A percentile compares a stretch with the other conserved stretches of the same genome.
Conservation (phyloP, 257 asterid species). For the Prunella vulgaris region DNA sequence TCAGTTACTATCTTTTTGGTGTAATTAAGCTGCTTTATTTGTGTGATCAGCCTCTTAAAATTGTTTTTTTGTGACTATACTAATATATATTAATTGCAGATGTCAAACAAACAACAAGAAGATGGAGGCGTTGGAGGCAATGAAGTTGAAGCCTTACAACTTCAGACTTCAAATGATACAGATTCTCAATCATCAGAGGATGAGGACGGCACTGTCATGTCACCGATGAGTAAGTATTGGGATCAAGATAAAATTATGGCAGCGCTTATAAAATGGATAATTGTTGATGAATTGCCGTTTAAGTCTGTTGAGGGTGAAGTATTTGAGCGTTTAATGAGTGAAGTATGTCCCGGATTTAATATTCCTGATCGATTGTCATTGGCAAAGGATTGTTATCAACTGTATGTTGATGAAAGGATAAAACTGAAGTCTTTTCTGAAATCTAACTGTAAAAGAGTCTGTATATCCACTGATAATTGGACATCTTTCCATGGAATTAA, state of each 20-base stretch:
- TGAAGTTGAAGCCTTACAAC: no score
- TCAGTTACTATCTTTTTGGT: neutral
- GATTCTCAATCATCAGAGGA: neutral
- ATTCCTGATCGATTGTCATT: neutral
- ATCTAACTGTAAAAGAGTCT: neutral
- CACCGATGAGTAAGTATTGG: neutral
- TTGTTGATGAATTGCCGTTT: conserved; percentile 1
- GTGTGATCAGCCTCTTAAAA: neutral
- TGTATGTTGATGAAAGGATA: neutral
- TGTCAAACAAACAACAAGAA: neutral
- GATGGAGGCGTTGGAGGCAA: no score
- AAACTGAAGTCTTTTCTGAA: neutral
- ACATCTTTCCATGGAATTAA: neutral
- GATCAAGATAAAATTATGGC: neutral
- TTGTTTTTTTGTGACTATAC: neutral
- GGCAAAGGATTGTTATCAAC: neutral
- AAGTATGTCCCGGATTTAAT: neutral
- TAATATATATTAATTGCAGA: neutral
- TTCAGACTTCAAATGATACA: neutral
- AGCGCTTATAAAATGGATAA: neutral
- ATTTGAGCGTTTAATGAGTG: neutral
- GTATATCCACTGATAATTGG: neutral
- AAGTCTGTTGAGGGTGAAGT: neutral
- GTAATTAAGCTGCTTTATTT: neutral
- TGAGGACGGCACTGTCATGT: neutral